Percentiles rank a stretch among this genome's conserved stretches.
Evolutionary conservation across 2,329 filamentous ascomycete species (phyloP).

Genomic region (Monilinia aucupariae): DNA sequence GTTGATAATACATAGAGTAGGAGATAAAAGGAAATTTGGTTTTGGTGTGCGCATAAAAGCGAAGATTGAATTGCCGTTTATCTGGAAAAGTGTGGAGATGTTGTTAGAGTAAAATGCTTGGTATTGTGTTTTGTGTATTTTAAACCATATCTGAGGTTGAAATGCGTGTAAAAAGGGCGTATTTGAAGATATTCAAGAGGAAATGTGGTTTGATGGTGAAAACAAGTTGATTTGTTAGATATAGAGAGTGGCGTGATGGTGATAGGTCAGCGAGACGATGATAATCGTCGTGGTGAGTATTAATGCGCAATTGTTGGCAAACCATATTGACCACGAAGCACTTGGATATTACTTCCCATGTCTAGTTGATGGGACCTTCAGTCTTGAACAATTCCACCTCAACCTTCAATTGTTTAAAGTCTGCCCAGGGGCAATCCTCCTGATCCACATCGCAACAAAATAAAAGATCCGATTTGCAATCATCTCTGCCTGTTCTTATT

Average conservation of each 20-base stretch:
- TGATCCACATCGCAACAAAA: not conserved
- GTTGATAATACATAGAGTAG: not conserved
- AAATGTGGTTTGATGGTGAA: too few relatives aligned
- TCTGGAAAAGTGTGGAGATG: not conserved
- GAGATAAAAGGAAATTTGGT: not conserved
- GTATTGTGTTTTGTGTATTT: not conserved
- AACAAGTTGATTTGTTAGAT: not conserved
- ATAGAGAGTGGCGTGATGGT: not conserved
- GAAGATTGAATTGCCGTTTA: not conserved
- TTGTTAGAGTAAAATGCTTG: not conserved
- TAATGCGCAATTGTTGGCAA: not conserved
- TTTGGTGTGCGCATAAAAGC: not conserved
- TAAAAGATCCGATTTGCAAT: not conserved
- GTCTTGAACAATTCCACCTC: accelerated
- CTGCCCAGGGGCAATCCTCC: not conserved
- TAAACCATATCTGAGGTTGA: not conserved
- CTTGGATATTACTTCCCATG: not conserved
- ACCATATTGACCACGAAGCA: not conserved
- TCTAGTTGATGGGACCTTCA: not conserved
- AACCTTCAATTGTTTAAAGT: not conserved
- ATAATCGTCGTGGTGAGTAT: not conserved
- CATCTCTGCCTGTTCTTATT: constrained; percentile 1
- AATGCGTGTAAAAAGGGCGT: too few relatives aligned
- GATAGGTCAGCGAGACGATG: not conserved
- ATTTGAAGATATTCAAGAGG: not conserved